Base-by-base conservation (phyloP, 257 asterid species). In the Solanum peruvianum region DNA sequence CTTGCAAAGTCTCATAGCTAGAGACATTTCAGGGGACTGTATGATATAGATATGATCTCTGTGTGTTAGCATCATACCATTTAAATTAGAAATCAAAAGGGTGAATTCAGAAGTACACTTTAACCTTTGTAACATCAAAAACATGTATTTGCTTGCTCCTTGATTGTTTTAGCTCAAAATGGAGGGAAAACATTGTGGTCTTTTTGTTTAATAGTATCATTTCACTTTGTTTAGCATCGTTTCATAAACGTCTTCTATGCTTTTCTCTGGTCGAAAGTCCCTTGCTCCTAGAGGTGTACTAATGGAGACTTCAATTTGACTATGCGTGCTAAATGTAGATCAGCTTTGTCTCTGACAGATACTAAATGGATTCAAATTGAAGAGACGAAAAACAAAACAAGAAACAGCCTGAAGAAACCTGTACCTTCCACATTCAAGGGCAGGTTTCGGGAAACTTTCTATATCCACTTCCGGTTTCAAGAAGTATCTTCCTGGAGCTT, bases 401-500 rank as follows among this genome's bases (percentile, higher is more conserved):
- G 47, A 86, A 86, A 64, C 78, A 37, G 77, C 16, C 86, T 76
- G 77, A 87, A 89, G 56, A 47, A 86, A 13, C 23, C 71, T 89
- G 86, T 69, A 97, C 99, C 99, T 96, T 93, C 91, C 96, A 92
- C 88, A 91, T 88, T 92, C 95, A 77, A 90, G 85, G 25, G 94
- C 89, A 85, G 87, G 93, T 92, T 94, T 93, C 92, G 89, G 94
- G 69, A 73, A 89, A 92, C 87, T 85, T 86, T 91, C 98, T 84
- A 86, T 91, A 86, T 95, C 98, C 86, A 88, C 89, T 89, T 90
- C 98, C 27, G 93, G 92, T 89, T 95, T 97, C 88, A 97, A 86
- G 91, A 93, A 85, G 90, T 97, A 97, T 92, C 93, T 95, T 89
- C 98, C 99, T 81, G 98, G 96, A 85, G 98, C 92, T 92, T 91